Base-by-base conservation (phyloP, 805 yeast species). In the Suhomyces emberorum region DNA sequence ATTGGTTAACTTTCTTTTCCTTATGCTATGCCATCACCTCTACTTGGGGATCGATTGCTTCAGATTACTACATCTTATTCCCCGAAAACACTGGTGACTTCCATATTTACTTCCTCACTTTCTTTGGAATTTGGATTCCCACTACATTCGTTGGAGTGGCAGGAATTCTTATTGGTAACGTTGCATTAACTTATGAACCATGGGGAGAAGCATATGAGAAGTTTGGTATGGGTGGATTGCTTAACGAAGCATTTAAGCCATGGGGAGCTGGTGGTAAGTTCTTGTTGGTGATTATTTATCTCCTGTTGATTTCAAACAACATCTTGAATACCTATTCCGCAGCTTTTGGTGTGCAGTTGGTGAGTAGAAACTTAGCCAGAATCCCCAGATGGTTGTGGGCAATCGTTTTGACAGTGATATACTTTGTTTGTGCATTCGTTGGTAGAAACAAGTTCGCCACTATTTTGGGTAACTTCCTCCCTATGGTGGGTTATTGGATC, bases 41-140 rank as follows among this genome's bases (percentile, higher is more conserved):
- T 3, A 85, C 96, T 1, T 88, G 96, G 96, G 89, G 95, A 29
- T 81, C 89, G 2, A 75, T 85, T 42, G 86, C 95, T 0, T 72
- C 89, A 0, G 96, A 88, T 59, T 88, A 88, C 57, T 85, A 85
- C 57, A 76, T 88, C 32, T 67, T 86, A 34, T 79, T 87, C 48
- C 95, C 95, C 1, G 91, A 83, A 49, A 66, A 70, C 27, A 76
- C 86, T 1, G 71, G 83, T 2, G 76, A 76, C 37, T 42, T 56
- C 36, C 72, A 70, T 39, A 66, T 82, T 1, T 83, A 79, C 49
- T 15, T 60, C 14, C 62, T 81, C 44, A 86, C 95, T 0, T 79
- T 83, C 45, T 62, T 78, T 16, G 83, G 84, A 2, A 78, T 82
- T 15, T 65, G 76, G 33, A 34, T 83, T 7, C 68, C 68, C 4